A percentile compares a stretch with the other conserved stretches of the same genome.
These are phyloP conservation scores for Mycena filopes DNA, from an alignment of 768 basidiomycete genomes.

Conservation along the genomic window DNA sequence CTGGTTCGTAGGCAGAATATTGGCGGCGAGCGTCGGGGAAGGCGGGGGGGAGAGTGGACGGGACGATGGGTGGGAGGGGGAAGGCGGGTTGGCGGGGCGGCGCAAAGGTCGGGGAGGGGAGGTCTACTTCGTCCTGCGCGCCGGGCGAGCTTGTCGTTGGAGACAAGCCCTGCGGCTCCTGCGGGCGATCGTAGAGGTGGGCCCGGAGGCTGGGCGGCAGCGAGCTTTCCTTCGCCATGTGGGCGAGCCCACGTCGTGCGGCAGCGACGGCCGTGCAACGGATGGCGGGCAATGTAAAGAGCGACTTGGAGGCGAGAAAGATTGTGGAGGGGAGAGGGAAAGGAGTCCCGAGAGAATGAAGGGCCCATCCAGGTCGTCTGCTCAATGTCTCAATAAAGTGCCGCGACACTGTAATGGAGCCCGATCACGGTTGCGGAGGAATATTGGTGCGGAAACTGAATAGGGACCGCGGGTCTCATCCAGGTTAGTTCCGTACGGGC, in stretches of 20 bases:
- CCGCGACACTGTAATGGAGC: slow-evolving; percentile 36
- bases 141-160: slow-evolving; percentile 27
- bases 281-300: slow-evolving; percentile 37
- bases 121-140: slow-evolving; percentile 34
- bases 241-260: slow-evolving; percentile 31
- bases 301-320: slow-evolving; percentile 29
- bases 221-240: slow-evolving; percentile 52
- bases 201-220: slow-evolving; percentile 63
- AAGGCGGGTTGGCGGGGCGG: slow-evolving; percentile 21
- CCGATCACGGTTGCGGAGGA: slow-evolving; percentile 52
- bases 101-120: slow-evolving; percentile 32
- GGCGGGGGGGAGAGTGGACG: slow-evolving; percentile 26
- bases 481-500: slow-evolving; percentile 52
- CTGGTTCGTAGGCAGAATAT: slow-evolving; percentile 25
- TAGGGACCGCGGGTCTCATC: slow-evolving; percentile 39
- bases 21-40: slow-evolving; percentile 28
- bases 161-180: slow-evolving; percentile 36
- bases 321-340: slow-evolving; percentile 35
- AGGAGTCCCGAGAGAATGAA: slow-evolving; percentile 36
- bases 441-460: slow-evolving; percentile 43
- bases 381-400: slow-evolving; percentile 37
- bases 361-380: slow-evolving; percentile 43
- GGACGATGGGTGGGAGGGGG: slow-evolving; percentile 30
- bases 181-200: slow-evolving; percentile 55
- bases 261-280: slow-evolving; percentile 19